Evolutionary conservation across 352 stramenopile genomes (phyloP), one percentile per base, ranked within the genome.

Genomic region (Phytophthora boehmeriae): DNA sequence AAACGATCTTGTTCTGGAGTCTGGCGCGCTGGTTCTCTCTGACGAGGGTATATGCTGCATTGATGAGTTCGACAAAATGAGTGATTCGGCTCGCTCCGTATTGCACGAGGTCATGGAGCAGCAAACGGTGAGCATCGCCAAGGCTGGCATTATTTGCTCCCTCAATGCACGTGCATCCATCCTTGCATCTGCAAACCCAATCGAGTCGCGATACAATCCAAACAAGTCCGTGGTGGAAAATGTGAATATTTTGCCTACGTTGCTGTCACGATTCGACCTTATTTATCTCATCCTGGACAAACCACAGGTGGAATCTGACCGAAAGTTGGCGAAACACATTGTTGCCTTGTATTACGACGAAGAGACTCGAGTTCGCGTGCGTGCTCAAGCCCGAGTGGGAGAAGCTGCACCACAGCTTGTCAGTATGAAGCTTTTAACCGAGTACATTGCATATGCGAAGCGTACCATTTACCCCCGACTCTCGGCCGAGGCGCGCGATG

Each of bases 41-140:
- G 97, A 99, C 64, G 85, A 97, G 52, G 97, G 97, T 13, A 97
- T 99, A 65, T 99, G 97, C 76, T 99, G 97, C 72, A 99, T 99
- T 47, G 96, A 99, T 75, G 97, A 99, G 76, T 99, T 99, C 70
- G 97, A 99, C 69, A 99, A 99, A 76, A 99, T 99, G 97, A 97
- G 83, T 32, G 97, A 99, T 57, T 97, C 93, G 2, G 98, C 97
- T 25, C 90, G 98, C 38, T 97, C 95, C 1, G 97, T 99, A 48
- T 83, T 99, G 8, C 97, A 99, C 79, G 97, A 99, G 84, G 97
- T 96, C n/a, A 99, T 99, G 95, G 97, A 99, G 79, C 97, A 99
- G 70, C 96, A 99, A 71, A 99, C 96, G 13, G 92, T 99, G 4
- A 98, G 89, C 36, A 97, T 99, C 49, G 97, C 97, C 11, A 99